Percentiles rank a stretch among this genome's conserved stretches.
Conservation (phyloP, 176 grass and related monocot genomes). For the Phoenix dactylifera region DNA sequence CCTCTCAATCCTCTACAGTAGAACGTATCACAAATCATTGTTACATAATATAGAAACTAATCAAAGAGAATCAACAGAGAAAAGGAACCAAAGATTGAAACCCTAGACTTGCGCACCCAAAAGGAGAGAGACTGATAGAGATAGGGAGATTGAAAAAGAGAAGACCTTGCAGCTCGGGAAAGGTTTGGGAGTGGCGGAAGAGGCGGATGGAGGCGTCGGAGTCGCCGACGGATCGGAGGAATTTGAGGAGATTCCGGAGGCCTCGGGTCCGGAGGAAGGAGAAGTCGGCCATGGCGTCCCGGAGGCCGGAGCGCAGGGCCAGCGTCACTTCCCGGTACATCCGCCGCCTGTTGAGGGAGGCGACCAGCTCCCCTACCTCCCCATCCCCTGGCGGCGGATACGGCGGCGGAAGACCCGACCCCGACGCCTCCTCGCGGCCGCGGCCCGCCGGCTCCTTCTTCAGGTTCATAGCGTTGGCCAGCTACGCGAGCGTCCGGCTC, state of each 20-base stretch:
- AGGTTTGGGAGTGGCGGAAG: constrained; percentile 85
- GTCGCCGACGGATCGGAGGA: constrained; percentile 50
- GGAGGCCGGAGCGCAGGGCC: constrained; percentile 70
- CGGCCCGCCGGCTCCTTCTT: not conserved
- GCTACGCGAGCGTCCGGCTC: too few species aligned
- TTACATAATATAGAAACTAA: too few species aligned
- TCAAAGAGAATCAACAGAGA: too few species aligned
- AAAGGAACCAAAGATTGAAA: not conserved
- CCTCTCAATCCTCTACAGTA: too few species aligned
- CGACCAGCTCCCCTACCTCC: constrained; percentile 38
- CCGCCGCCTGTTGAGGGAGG: constrained; percentile 46
- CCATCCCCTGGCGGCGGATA: not conserved
- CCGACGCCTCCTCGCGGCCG: constrained; percentile 17
- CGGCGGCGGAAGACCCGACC: constrained; percentile 18
- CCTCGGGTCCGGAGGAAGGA: constrained; percentile 83
- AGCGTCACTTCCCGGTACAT: constrained; percentile 92
- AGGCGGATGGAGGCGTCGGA: constrained; percentile 55
- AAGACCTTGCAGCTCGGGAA: constrained; percentile 84
- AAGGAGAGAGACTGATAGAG: constrained; percentile 5
- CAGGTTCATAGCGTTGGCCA: too few species aligned
- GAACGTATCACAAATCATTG: too few species aligned
- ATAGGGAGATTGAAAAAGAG: not conserved
- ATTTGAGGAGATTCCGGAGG: constrained; percentile 56
- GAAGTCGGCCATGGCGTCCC: constrained; percentile 85
- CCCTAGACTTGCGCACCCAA: not conserved